Percentiles rank a stretch among this genome's conserved stretches.
phyloP scores from a whole-genome alignment of 2,329 filamentous ascomycete species.

The Aureobasidium sp. region DNA sequence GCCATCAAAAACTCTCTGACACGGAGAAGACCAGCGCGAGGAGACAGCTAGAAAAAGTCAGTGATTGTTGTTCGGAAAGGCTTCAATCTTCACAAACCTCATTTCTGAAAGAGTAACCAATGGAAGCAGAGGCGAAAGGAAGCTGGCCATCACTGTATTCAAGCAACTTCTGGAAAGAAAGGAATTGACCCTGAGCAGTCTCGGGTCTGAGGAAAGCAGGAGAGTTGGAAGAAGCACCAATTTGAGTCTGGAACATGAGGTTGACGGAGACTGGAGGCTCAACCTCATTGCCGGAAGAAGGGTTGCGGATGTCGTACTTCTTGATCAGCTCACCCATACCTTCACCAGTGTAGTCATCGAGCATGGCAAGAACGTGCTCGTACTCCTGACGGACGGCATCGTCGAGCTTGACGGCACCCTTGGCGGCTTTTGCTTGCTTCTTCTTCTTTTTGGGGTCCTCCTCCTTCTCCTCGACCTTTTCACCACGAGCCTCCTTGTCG shows the following conservation, averaged over 20 bases:
- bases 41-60: slow-evolving; percentile 56
- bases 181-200: slow-evolving; percentile 95
- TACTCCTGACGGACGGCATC: slow-evolving; percentile 84
- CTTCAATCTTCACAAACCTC: slow-evolving; percentile 41
- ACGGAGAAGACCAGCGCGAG: slow-evolving; percentile 79
- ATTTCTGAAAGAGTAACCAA: slow-evolving; percentile 97
- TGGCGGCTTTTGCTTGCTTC: slow-evolving; percentile 61
- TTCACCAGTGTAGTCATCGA: slow-evolving; percentile 88
- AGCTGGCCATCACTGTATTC: slow-evolving; percentile 93
- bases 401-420: slow-evolving; percentile 67
- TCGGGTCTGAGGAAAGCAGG: slow-evolving; percentile 85
- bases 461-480: slow-evolving; percentile 67
- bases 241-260: slow-evolving; percentile 95
- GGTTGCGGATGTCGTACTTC: slow-evolving; percentile 88
- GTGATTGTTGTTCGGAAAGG: not conserved
- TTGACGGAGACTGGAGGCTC: slow-evolving; percentile 86
- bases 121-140: slow-evolving; percentile 94
- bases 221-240: slow-evolving; percentile 83
- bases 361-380: slow-evolving; percentile 81
- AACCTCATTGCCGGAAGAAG: slow-evolving; percentile 68
- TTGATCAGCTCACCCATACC: slow-evolving; percentile 82
- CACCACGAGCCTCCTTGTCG: slow-evolving; percentile 84
- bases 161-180: slow-evolving; percentile 93
- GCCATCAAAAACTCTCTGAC: slow-evolving; percentile 98
- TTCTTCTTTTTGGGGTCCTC: slow-evolving; percentile 84